Percentiles rank a stretch among this genome's conserved stretches.
phyloP scores from a whole-genome alignment of 805 yeast genomes.

The Candida ponderosae region DNA sequence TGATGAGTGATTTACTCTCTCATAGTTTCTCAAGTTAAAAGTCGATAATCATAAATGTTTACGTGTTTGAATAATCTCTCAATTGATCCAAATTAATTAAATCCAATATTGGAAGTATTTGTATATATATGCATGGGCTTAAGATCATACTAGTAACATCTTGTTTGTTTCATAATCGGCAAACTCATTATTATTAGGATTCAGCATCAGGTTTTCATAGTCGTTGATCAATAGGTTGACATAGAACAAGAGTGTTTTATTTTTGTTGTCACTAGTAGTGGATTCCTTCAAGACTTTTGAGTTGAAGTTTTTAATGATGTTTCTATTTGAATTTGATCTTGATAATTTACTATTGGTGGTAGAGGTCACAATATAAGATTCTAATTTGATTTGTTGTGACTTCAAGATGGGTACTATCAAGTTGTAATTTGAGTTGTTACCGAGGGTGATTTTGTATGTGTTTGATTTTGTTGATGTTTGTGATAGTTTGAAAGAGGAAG shows the following conservation, averaged over 20 bases:
- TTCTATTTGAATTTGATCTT: background rate
- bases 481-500: slow-evolving; percentile 7
- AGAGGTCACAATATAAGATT: background rate
- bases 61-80: no score
- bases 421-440: background rate
- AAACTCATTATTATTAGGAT: slow-evolving; percentile 8
- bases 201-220: slow-evolving; percentile 7
- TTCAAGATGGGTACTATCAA: slow-evolving; percentile 12
- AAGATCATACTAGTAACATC: no score
- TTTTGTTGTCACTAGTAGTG: slow-evolving; percentile 4
- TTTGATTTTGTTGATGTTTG: slow-evolving; percentile 13
- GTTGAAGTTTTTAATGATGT: slow-evolving; percentile 18
- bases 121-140: no score
- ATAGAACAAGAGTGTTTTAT: slow-evolving; percentile 10
- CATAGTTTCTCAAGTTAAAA: no score
- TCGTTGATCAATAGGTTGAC: slow-evolving; percentile 15
- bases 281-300: no score
- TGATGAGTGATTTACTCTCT: no score
- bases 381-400: slow-evolving; percentile 3
- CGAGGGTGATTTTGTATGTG: slow-evolving; percentile 7
- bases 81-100: no score
- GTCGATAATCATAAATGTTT: no score
- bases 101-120: no score
- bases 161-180: slow-evolving; percentile 13
- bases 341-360: background rate